Evolutionary conservation across 2,329 filamentous ascomycete genomes (phyloP).

Genomic region (Fusarium tuaranense): DNA sequence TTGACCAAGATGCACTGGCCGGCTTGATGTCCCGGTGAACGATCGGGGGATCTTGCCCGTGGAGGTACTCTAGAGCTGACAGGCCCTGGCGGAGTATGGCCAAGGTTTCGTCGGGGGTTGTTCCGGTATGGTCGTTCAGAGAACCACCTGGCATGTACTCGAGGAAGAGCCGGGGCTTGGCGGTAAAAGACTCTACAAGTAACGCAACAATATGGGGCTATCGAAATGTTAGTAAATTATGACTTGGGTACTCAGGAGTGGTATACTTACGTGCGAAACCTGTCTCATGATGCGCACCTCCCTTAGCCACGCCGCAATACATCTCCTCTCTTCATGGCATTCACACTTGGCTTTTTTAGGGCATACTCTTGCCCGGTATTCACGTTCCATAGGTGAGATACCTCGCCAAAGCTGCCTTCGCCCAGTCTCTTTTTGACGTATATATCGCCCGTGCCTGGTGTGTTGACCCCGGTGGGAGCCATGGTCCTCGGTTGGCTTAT

Average conservation of each 20-base stretch:
- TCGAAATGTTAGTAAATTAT: background rate
- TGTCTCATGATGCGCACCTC: background rate
- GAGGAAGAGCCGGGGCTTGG: constrained; percentile 11
- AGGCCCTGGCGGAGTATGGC: constrained; percentile 25
- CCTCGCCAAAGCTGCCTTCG: background rate
- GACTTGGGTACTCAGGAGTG: background rate
- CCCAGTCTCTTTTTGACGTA: background rate
- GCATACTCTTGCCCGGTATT: background rate
- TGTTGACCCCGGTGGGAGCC: background rate
- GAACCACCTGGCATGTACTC: constrained; percentile 24
- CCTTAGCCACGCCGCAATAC: background rate
- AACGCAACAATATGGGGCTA: background rate
- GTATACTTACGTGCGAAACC: background rate
- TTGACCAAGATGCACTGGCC: constrained; percentile 85
- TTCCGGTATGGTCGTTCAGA: background rate
- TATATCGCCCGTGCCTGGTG: background rate
- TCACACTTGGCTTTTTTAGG: background rate
- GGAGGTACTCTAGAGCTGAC: constrained; percentile 33
- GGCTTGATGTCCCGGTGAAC: constrained; percentile 95
- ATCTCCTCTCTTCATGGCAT: background rate
- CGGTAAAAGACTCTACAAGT: background rate
- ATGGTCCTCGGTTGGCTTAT: background rate
- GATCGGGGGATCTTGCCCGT: constrained; percentile 58
- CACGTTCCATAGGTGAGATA: background rate
- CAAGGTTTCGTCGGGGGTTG: constrained; percentile 24